phyloP scores from a whole-genome alignment of 176 grass and related monocot genomes.

The Eleusine indica region DNA sequence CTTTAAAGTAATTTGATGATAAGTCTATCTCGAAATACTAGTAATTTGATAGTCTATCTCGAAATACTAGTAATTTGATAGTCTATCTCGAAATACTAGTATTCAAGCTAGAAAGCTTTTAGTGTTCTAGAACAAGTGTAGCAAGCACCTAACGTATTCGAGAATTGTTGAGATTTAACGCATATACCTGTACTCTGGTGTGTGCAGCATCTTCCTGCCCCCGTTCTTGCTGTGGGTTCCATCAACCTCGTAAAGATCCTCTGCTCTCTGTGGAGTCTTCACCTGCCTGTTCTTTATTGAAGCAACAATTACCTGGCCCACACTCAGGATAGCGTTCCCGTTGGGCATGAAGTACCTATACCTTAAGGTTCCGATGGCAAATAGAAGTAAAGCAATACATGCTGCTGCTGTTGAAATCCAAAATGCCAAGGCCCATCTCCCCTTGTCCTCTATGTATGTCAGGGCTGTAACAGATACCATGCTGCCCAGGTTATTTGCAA shows the following conservation, averaged over 20 bases:
- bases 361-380: constrained; percentile 37
- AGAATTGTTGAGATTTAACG: neutral
- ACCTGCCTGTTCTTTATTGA: constrained; percentile 42
- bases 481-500: constrained; percentile 61
- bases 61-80: no score
- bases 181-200: constrained; percentile 49
- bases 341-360: constrained; percentile 53
- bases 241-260: constrained; percentile 47
- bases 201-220: constrained; percentile 55
- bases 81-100: no score
- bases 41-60: no score
- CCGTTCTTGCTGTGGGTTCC: constrained; percentile 1
- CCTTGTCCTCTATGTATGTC: constrained; percentile 55
- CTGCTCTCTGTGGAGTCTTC: constrained; percentile 10
- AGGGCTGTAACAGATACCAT: constrained; percentile 52
- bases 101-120: no score
- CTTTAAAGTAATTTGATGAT: no score
- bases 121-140: no score
- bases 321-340: constrained; percentile 39
- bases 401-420: constrained; percentile 42
- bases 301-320: constrained; percentile 56
- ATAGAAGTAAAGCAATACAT: constrained; percentile 24
- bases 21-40: no score
- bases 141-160: neutral
- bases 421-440: constrained; percentile 47